Conservation (phyloP, 768 basidiomycete species). For the Psilocybe cubensis region DNA sequence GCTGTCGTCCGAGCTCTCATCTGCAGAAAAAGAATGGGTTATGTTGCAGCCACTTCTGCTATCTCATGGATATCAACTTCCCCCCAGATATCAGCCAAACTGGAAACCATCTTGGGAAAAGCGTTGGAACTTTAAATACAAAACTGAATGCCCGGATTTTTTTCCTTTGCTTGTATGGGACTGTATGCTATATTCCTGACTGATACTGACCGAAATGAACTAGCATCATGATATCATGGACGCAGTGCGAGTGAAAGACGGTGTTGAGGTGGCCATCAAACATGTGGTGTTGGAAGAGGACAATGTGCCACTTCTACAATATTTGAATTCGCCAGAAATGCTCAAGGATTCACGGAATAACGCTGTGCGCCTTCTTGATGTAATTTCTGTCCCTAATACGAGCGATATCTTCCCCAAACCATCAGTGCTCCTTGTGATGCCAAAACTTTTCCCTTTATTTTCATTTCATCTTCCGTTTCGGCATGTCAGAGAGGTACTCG, state of each 20-base stretch:
- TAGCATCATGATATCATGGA: neutral
- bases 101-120: conserved; percentile 12
- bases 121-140: neutral
- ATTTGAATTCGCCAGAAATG: conserved; percentile 14
- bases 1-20: no score
- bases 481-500: conserved; percentile 22
- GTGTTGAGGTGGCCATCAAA: conserved; percentile 1
- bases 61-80: conserved; percentile 6
- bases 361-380: conserved; percentile 24
- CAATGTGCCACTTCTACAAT: conserved; percentile 5
- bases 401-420: neutral
- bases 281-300: neutral
- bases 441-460: conserved; percentile 18
- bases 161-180: neutral
- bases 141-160: neutral
- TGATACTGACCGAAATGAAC: no score
- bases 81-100: conserved; percentile 7
- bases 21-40: conserved; percentile 1
- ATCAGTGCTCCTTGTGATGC: conserved; percentile 24
- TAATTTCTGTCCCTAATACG: conserved; percentile 21
- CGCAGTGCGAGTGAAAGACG: conserved; percentile 6
- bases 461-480: conserved; percentile 18
- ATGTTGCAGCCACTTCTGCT: conserved; percentile 6
- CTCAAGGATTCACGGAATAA: conserved; percentile 23
- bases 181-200: neutral